phyloP scores from a whole-genome alignment of 202 grass and related monocot species.

The Eragrostis tef region DNA sequence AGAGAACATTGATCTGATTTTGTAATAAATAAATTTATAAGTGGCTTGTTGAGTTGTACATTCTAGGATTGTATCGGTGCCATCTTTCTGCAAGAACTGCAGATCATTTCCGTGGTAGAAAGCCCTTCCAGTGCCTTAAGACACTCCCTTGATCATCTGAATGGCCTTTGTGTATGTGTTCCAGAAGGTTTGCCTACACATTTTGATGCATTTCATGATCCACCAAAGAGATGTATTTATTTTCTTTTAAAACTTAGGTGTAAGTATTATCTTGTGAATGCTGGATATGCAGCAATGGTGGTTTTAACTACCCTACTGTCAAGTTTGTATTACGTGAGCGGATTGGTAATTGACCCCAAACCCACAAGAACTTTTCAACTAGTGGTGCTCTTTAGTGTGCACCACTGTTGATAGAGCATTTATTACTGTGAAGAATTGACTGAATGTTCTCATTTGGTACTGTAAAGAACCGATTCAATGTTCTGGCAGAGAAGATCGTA shows the following conservation, averaged over 20 bases:
- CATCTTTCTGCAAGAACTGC: neutral
- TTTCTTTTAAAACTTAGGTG: too few relatives aligned
- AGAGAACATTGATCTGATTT: neutral
- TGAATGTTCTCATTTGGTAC: neutral
- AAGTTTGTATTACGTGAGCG: too few relatives aligned
- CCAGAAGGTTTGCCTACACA: neutral
- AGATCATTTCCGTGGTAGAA: neutral
- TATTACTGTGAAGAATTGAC: neutral
- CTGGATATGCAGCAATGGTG: too few relatives aligned
- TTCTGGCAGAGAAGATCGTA: neutral
- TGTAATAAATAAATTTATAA: too few relatives aligned
- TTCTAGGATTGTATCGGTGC: neutral
- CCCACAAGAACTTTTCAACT: conserved; percentile 24
- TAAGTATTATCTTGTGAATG: too few relatives aligned
- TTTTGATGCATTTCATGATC: too few relatives aligned
- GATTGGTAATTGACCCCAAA: neutral
- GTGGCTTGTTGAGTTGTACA: too few relatives aligned
- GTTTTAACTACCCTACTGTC: too few relatives aligned
- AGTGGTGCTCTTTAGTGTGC: neutral
- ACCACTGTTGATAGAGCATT: neutral
- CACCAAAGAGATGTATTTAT: too few relatives aligned
- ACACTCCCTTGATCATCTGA: neutral
- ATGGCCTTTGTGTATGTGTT: neutral
- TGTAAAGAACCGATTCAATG: too few relatives aligned
- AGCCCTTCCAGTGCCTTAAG: neutral